These are phyloP conservation scores for Puccinellia tenuiflora DNA, from an alignment of 176 grass and related monocot species.

Conservation along the genomic window DNA sequence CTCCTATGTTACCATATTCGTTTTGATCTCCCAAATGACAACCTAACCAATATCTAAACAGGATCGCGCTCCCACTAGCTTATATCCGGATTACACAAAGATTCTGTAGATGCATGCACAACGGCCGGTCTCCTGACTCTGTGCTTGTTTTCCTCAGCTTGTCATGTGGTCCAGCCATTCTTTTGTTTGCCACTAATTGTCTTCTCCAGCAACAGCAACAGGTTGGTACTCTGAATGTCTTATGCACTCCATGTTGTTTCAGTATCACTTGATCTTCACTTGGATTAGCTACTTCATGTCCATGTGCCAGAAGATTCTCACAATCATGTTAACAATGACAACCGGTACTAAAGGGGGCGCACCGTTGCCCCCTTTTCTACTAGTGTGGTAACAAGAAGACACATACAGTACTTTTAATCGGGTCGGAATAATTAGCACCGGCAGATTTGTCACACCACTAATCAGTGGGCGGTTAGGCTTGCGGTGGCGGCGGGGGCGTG, in stretches of 20 bases:
- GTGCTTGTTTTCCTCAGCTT: not conserved
- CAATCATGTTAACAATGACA: not conserved
- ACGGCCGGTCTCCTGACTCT: not conserved
- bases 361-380: too few species aligned
- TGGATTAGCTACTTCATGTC: not conserved
- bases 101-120: not conserved
- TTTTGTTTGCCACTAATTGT: not conserved
- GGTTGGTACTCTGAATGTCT: constrained; percentile 17
- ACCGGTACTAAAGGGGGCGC: too few species aligned
- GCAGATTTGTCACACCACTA: too few species aligned
- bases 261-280: not conserved
- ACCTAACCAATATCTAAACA: not conserved
- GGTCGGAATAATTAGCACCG: too few species aligned
- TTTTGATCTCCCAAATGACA: not conserved
- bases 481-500: too few species aligned
- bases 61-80: not conserved
- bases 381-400: too few species aligned
- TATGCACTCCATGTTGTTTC: not conserved
- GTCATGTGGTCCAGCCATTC: not conserved
- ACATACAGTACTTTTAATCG: too few species aligned
- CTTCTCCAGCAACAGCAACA: not conserved
- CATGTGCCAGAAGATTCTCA: constrained; percentile 22
- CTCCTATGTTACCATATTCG: not conserved
- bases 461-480: too few species aligned
- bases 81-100: not conserved